Evolutionary conservation across 306 rosid species (phyloP).

Genomic region (Prinsepia uniflora): DNA sequence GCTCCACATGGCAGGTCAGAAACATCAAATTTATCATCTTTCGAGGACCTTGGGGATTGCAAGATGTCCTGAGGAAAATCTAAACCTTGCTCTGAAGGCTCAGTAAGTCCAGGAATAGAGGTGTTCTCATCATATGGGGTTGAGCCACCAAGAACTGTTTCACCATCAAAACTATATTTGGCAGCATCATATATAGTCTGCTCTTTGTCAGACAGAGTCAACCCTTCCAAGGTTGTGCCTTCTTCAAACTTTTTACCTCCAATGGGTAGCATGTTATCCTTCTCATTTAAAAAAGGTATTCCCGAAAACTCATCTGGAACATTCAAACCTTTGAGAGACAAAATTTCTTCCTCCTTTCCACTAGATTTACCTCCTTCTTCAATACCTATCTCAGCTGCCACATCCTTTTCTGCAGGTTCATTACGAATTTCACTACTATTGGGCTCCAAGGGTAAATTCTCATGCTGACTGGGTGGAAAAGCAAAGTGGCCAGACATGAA

Average conservation of each 20-base stretch:
- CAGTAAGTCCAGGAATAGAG: constrained; percentile 31
- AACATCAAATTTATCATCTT: constrained; percentile 36
- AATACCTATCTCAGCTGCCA: constrained; percentile 36
- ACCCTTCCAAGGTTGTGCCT: constrained; percentile 48
- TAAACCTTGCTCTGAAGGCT: constrained; percentile 44
- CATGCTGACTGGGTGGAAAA: constrained; percentile 79
- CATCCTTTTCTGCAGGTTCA: constrained; percentile 44
- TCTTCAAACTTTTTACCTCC: constrained; percentile 63
- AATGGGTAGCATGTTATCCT: constrained; percentile 43
- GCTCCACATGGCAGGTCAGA: constrained; percentile 79
- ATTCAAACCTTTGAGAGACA: constrained; percentile 45
- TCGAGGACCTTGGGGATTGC: constrained; percentile 34
- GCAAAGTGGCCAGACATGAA: constrained; percentile 90
- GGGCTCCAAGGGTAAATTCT: constrained; percentile 74
- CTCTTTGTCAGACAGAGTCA: constrained; percentile 50
- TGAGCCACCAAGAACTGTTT: constrained; percentile 39
- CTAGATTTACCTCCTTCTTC: constrained; percentile 42
- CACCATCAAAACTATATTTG: constrained; percentile 46
- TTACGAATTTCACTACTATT: constrained; percentile 40
- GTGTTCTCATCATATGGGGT: constrained; percentile 43
- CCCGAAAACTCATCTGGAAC: constrained; percentile 58
- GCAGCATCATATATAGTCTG: constrained; percentile 47
- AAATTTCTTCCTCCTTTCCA: constrained; percentile 63
- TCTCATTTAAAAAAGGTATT: constrained; percentile 47
- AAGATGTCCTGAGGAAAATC: constrained; percentile 40